These are phyloP conservation scores for Boletus sp. DNA, from an alignment of 1,284 basidiomycete species.

Conservation along the genomic window DNA sequence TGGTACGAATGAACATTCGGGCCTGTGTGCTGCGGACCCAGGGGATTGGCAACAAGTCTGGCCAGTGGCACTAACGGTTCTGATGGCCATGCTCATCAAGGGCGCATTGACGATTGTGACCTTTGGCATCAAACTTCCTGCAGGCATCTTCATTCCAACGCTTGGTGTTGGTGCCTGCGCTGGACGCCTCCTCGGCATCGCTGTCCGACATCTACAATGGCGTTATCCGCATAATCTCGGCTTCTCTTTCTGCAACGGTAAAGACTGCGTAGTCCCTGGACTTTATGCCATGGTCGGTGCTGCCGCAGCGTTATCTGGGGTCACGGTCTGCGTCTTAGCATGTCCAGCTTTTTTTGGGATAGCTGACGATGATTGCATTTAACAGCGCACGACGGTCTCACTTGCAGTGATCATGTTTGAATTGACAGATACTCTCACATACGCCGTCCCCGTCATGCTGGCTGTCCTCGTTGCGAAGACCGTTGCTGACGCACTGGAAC, in stretches of 20 bases:
- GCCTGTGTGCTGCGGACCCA: slow-evolving; percentile 70
- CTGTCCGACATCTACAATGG: slow-evolving; percentile 76
- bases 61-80: slow-evolving; percentile 65
- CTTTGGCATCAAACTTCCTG: slow-evolving; percentile 91
- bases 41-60: slow-evolving; percentile 55
- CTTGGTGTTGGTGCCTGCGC: slow-evolving; percentile 96
- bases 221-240: slow-evolving; percentile 58
- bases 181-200: slow-evolving; percentile 84
- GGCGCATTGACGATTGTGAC: slow-evolving; percentile 84
- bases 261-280: slow-evolving; percentile 76
- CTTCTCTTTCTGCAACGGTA: slow-evolving; percentile 63
- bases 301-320: slow-evolving; percentile 83
- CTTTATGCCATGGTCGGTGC: slow-evolving; percentile 93
- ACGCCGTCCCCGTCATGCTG: slow-evolving; percentile 94
- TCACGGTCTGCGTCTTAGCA: slow-evolving; percentile 56
- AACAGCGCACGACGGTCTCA: slow-evolving; percentile 80
- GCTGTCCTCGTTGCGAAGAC: slow-evolving; percentile 90
- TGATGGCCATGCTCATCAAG: slow-evolving; percentile 78
- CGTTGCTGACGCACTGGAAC: slow-evolving; percentile 86
- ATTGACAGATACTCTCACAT: slow-evolving; percentile 90
- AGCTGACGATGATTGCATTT: slow-evolving; percentile 12
- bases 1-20: slow-evolving; percentile 53
- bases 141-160: slow-evolving; percentile 96
- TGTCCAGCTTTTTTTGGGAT: not conserved
- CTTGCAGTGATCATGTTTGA: slow-evolving; percentile 99